phyloP scores from a whole-genome alignment of 208 protist species.

The Porcisia deanei region DNA sequence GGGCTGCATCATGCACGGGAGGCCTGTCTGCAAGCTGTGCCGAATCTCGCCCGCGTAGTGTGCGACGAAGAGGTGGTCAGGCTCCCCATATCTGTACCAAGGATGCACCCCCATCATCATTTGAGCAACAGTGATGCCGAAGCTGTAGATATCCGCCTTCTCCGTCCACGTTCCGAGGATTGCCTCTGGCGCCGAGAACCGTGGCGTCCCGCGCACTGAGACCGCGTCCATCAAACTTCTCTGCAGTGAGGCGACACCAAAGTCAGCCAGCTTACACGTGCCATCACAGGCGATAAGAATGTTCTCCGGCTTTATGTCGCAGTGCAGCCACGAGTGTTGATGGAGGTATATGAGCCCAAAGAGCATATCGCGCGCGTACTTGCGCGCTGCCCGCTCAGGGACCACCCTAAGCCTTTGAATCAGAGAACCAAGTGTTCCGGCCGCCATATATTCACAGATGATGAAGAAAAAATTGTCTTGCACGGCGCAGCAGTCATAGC shows the following conservation, averaged over 20 bases:
- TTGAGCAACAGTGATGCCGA: constrained; percentile 77
- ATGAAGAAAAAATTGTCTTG: constrained; percentile 67
- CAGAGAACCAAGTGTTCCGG: constrained; percentile 75
- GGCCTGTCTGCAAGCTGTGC: constrained; percentile 27
- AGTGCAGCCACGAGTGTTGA: constrained; percentile 77
- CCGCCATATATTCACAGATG: constrained; percentile 84
- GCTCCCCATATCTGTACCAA: constrained; percentile 48
- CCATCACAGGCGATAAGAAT: constrained; percentile 78
- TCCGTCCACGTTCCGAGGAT: constrained; percentile 46
- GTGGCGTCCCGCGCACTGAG: constrained; percentile 63
- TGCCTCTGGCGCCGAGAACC: constrained; percentile 81
- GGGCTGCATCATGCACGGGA: constrained; percentile 44
- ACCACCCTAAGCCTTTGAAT: constrained; percentile 42
- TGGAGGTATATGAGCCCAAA: constrained; percentile 86
- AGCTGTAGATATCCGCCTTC: constrained; percentile 83
- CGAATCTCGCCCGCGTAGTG: constrained; percentile 40
- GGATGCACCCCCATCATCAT: constrained; percentile 71
- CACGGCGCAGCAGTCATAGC: constrained; percentile 89
- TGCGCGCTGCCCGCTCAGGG: constrained; percentile 43
- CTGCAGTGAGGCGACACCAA: constrained; percentile 72
- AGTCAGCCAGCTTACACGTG: constrained; percentile 89
- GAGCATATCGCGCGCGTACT: constrained; percentile 70
- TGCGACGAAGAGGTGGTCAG: constrained; percentile 53
- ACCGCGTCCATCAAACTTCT: constrained; percentile 39
- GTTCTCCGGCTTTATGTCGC: constrained; percentile 93